These are phyloP conservation scores for Xerocomus amazonicus DNA, from an alignment of 1,284 basidiomycete species.

Conservation along the genomic window DNA sequence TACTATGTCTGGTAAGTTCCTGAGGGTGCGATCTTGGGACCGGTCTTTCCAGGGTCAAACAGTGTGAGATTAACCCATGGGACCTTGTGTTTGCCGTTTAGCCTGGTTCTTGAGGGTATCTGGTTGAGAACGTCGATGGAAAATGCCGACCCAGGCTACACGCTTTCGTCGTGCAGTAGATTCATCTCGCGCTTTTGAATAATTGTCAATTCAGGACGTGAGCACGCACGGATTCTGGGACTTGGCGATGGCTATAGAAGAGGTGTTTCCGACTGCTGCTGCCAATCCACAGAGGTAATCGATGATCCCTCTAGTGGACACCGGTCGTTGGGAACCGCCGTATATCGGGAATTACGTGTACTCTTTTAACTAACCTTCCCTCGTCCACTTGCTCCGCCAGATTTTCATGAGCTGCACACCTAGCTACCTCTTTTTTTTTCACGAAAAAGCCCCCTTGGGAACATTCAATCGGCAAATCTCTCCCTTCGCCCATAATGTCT, in stretches of 20 bases:
- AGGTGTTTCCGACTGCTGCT: no score
- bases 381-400: slow-evolving; percentile 20
- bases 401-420: slow-evolving; percentile 21
- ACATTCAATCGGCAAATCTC: slow-evolving; percentile 20
- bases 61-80: neutral
- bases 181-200: neutral
- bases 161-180: no score
- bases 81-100: neutral
- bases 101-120: no score
- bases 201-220: no score
- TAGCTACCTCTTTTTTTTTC: neutral
- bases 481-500: slow-evolving; percentile 1
- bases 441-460: neutral
- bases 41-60: neutral
- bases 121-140: no score
- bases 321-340: slow-evolving; percentile 10
- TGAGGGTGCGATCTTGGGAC: neutral
- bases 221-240: neutral
- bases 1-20: slow-evolving; percentile 2
- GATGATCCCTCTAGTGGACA: neutral
- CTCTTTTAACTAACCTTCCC: neutral
- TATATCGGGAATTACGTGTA: slow-evolving; percentile 6
- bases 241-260: no score
- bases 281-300: no score
- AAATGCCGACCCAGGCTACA: no score